Evolutionary conservation across 1,284 basidiomycete genomes (phyloP).

Genomic region (Fomitiporia mediterranea): DNA sequence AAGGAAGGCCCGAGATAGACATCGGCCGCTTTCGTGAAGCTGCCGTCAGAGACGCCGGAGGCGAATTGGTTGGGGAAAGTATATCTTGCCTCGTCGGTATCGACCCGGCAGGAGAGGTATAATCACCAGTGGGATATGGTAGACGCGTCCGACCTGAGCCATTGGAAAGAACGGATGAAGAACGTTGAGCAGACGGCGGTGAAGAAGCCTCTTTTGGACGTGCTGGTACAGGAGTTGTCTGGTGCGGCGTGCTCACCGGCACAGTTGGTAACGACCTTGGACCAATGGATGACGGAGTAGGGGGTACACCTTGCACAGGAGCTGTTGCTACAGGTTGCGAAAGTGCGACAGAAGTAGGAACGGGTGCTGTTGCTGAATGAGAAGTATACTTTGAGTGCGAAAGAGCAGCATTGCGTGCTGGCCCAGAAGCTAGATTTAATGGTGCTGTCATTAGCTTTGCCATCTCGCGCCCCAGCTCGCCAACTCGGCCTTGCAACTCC

Average conservation of each 20-base stretch:
- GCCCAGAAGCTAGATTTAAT: slow-evolving; percentile 49
- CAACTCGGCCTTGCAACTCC: slow-evolving; percentile 67
- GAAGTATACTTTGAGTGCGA: slow-evolving; percentile 7
- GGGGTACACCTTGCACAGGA: slow-evolving; percentile 18
- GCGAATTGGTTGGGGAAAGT: slow-evolving; percentile 60
- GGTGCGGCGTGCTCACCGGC: slow-evolving; percentile 31
- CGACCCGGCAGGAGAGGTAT: slow-evolving; percentile 53
- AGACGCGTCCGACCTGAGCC: slow-evolving; percentile 47
- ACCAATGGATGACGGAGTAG: slow-evolving; percentile 13
- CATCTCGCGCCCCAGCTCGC: slow-evolving; percentile 71
- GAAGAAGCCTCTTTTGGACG: slow-evolving; percentile 56
- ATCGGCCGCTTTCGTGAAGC: slow-evolving; percentile 27
- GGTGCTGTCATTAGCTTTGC: slow-evolving; percentile 61
- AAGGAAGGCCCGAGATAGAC: slow-evolving; percentile 31
- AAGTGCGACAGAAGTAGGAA: slow-evolving; percentile 25
- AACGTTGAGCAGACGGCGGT: slow-evolving; percentile 44
- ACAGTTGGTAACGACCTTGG: slow-evolving; percentile 18
- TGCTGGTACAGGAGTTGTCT: slow-evolving; percentile 31
- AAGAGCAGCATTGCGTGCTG: slow-evolving; percentile 39
- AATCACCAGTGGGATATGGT: slow-evolving; percentile 78
- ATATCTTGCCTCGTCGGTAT: slow-evolving; percentile 33
- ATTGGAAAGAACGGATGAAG: slow-evolving; percentile 33
- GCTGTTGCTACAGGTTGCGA: slow-evolving; percentile 6
- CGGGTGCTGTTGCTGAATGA: slow-evolving; percentile 30
- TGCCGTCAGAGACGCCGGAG: slow-evolving; percentile 43